These are phyloP conservation scores for Ceratocystis diversiconidia DNA, from an alignment of 2,329 filamentous ascomycete species.

Conservation along the genomic window DNA sequence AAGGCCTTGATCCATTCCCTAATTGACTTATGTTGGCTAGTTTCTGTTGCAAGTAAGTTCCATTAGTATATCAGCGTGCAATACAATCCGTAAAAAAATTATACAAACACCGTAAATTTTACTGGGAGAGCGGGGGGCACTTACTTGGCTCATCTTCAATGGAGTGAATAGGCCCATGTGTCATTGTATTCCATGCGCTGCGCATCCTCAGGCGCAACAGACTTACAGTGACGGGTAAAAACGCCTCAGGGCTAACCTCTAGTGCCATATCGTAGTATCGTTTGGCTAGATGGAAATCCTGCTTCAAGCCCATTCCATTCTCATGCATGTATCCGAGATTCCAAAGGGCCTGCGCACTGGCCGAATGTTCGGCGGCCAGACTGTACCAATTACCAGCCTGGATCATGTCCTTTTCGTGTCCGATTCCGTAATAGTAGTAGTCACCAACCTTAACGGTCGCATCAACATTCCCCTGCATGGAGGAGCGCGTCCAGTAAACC, in stretches of 20 bases:
- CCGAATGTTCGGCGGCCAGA: slow-evolving; percentile 77
- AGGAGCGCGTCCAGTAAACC: slow-evolving; percentile 89
- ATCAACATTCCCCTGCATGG: slow-evolving; percentile 84
- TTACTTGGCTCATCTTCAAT: slow-evolving; percentile 80
- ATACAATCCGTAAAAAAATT: background rate
- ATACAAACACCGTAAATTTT: background rate
- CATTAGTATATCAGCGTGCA: no score
- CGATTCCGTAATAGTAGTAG: slow-evolving; percentile 79
- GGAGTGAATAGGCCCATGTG: slow-evolving; percentile 77
- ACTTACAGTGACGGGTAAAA: slow-evolving; percentile 80
- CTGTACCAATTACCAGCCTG: slow-evolving; percentile 91
- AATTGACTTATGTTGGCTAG: slow-evolving; percentile 60
- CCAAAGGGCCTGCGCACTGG: slow-evolving; percentile 89
- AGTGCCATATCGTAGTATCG: slow-evolving; percentile 87
- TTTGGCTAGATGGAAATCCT: slow-evolving; percentile 96
- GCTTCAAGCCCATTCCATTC: slow-evolving; percentile 79
- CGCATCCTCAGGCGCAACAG: slow-evolving; percentile 70
- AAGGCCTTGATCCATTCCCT: slow-evolving; percentile 82
- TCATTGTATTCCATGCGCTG: slow-evolving; percentile 90
- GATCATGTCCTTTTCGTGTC: slow-evolving; percentile 54
- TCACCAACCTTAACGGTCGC: slow-evolving; percentile 96
- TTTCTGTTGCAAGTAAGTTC: slow-evolving; percentile 32
- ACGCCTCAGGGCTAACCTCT: slow-evolving; percentile 84
- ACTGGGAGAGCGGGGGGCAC: slow-evolving; percentile 21
- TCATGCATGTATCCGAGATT: slow-evolving; percentile 99